These are phyloP conservation scores for Dactylonectria macrodidyma DNA, from an alignment of 2,329 filamentous ascomycete species.

Conservation along the genomic window DNA sequence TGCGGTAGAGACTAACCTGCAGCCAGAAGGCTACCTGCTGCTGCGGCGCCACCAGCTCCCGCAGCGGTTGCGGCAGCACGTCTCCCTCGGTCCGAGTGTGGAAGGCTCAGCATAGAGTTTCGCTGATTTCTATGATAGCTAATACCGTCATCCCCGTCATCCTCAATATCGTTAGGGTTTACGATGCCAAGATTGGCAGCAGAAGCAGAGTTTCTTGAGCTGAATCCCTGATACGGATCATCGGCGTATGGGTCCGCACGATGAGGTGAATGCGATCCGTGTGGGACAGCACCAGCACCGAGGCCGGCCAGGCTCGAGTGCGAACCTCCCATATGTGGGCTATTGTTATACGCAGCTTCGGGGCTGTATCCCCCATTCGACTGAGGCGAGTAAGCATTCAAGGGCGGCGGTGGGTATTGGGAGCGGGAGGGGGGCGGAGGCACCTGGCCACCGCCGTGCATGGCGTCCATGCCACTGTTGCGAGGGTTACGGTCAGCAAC, in stretches of 20 bases:
- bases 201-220: conserved; percentile 60
- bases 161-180: conserved; percentile 84
- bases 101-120: conserved; percentile 73
- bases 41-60: conserved; percentile 61
- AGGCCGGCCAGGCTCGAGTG: conserved; percentile 55
- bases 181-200: conserved; percentile 71
- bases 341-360: conserved; percentile 35
- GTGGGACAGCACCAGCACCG: conserved; percentile 48
- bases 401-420: conserved; percentile 40
- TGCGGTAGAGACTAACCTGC: conserved; percentile 44
- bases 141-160: conserved; percentile 91
- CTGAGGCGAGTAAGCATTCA: conserved; percentile 40
- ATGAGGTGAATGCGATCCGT: conserved; percentile 34
- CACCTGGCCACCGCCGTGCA: conserved; percentile 59
- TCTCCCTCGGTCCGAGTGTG: conserved; percentile 56
- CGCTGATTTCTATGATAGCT: conserved; percentile 65
- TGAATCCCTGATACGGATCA: conserved; percentile 77
- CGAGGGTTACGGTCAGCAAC: conserved; percentile 76
- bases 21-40: conserved; percentile 55
- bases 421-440: conserved; percentile 56
- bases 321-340: conserved; percentile 45
- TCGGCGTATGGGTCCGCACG: conserved; percentile 65
- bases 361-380: conserved; percentile 43
- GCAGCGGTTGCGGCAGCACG: conserved; percentile 55
- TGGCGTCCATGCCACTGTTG: conserved; percentile 76